Base-by-base conservation (phyloP, 306 rosid species). In the Gynostemma pentaphyllum region DNA sequence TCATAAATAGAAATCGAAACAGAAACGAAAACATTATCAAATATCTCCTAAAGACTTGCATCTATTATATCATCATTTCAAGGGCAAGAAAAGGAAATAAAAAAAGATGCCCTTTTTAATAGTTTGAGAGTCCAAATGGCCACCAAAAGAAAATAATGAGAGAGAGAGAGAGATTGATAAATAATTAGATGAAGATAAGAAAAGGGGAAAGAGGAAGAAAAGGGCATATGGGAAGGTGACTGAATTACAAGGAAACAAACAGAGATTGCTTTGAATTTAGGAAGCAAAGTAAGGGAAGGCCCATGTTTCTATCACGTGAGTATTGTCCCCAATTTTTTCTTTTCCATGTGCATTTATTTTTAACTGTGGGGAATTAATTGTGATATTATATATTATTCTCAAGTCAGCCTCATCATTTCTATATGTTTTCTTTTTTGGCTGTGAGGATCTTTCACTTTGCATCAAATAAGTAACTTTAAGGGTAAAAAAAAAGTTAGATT, bases 311-410 rank as follows among this genome's bases (percentile, higher is more conserved):
- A 37, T 59, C 65, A 59, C 37, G 47, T 59, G 65, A 59, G 47
- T 18, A 59, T 59, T 59, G 65, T 59, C 65, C 46, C 65, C n/a
- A n/a, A n/a, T n/a, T n/a, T n/a, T n/a, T n/a, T n/a, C 65, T 19
- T 59, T 37, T 29, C 46, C 65, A 37, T 37, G 47, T 59, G 65
- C 65, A 59, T 59, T 59, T 0, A 59, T 36, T 59, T 36, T n/a
- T n/a, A n/a, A n/a, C n/a, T n/a, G n/a, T n/a, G n/a, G n/a, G n/a
- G n/a, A n/a, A n/a, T n/a, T n/a, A n/a, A n/a, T n/a, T n/a, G n/a
- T n/a, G n/a, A n/a, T n/a, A n/a, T n/a, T n/a, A n/a, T n/a, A n/a
- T n/a, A n/a, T n/a, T n/a, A n/a, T n/a, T n/a, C n/a, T n/a, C n/a
- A 34, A 34, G 13, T 39, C 40, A 36, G 2, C 28, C 64, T 37